A percentile compares a stretch with the other conserved stretches of the same genome.
Evolutionary conservation across 768 basidiomycete species (phyloP).

Genomic region (Candolleomyces aberdarensis): DNA sequence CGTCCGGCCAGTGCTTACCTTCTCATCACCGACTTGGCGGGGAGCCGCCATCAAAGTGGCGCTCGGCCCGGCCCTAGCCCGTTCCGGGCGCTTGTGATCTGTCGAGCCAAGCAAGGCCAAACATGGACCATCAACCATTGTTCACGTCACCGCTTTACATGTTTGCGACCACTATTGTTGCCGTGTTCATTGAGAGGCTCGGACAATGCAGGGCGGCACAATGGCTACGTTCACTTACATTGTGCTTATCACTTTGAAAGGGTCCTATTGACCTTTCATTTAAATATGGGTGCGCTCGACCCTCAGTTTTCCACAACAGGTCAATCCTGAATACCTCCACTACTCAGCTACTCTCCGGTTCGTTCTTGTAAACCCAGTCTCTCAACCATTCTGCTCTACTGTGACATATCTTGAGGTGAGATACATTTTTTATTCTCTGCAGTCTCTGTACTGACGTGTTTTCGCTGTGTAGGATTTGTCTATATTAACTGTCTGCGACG

Average conservation of each 20-base stretch:
- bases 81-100: neutral
- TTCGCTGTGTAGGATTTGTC: neutral
- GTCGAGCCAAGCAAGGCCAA: neutral
- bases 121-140: neutral
- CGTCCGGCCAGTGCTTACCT: no score
- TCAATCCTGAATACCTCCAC: slow-evolving; percentile 4
- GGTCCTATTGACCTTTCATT: slow-evolving; percentile 1
- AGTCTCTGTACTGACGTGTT: neutral
- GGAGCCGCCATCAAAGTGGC: neutral
- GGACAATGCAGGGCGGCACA: slow-evolving; percentile 7
- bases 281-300: slow-evolving; percentile 2
- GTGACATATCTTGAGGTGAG: slow-evolving; percentile 9
- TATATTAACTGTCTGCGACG: neutral
- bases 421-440: neutral
- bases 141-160: neutral
- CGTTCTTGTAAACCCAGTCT: neutral
- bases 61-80: neutral
- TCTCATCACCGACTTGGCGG: no score
- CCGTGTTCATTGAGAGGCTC: neutral
- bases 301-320: neutral
- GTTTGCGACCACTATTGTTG: neutral
- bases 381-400: neutral
- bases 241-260: neutral
- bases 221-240: neutral
- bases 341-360: neutral